Percentiles rank a stretch among this genome's conserved stretches.
phyloP scores from a whole-genome alignment of 768 basidiomycete genomes.

The Clavulina sp. region DNA sequence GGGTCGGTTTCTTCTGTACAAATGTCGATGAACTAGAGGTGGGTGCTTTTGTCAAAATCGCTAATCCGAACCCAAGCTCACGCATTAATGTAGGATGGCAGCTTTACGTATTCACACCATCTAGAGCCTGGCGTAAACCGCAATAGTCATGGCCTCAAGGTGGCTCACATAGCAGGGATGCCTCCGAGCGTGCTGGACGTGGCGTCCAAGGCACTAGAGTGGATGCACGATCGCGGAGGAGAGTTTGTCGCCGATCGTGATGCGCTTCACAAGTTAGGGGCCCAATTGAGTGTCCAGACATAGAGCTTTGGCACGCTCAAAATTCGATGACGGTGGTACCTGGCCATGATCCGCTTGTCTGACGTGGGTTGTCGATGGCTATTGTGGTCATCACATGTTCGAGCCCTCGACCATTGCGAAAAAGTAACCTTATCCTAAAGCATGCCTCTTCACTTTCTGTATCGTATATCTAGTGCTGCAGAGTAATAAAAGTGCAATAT shows the following conservation, averaged over 20 bases:
- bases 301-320: too few relatives aligned
- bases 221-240: conserved; percentile 16
- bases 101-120: conserved; percentile 71
- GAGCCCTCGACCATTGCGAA: too few relatives aligned
- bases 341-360: too few relatives aligned
- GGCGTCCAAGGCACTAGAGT: conserved; percentile 36
- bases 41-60: conserved; percentile 20
- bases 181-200: conserved; percentile 42
- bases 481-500: too few relatives aligned
- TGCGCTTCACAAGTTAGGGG: conserved; percentile 7
- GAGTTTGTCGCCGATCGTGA: conserved; percentile 9
- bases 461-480: too few relatives aligned
- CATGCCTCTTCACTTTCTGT: too few relatives aligned
- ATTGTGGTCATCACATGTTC: too few relatives aligned
- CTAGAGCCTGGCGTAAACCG: conserved; percentile 71
- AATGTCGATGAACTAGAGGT: conserved; percentile 67
- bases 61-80: too few relatives aligned
- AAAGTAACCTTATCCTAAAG: too few relatives aligned
- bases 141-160: conserved; percentile 80
- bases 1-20: conserved; percentile 76
- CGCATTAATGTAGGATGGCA: conserved; percentile 56
- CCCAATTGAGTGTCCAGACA: too few relatives aligned
- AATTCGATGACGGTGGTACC: too few relatives aligned
- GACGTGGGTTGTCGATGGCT: too few relatives aligned
- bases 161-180: conserved; percentile 75